Base-by-base conservation (phyloP, 2,329 filamentous ascomycete species). In the Epichloe scottii region DNA sequence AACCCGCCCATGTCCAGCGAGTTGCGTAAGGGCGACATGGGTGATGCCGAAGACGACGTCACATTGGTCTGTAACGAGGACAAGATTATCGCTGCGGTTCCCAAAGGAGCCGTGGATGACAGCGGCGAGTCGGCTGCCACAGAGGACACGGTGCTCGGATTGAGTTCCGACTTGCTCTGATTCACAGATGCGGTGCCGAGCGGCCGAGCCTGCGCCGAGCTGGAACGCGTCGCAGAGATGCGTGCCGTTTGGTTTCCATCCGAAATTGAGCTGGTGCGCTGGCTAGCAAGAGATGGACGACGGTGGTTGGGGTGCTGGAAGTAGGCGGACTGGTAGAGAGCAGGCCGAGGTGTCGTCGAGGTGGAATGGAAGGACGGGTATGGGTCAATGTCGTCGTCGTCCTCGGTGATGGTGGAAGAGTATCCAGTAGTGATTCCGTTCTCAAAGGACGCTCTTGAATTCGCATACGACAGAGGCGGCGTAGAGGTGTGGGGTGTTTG, bases 401-500 rank as follows among this genome's bases (percentile, higher is more conserved):
- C 69, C 58, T 79, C 77, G 40, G 70, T 77, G 52, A 78, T 80
- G 46, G 71, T 78, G 23, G 74, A 75, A 11, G 75, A 79, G 59
- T 73, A 76, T 50, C 63, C 60, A 44, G 54, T 60, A 26, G 56
- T 55, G 30, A 58, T 60, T 48, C 54, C 56, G 53, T 65, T 73
- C 48, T 75, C 75, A 49, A 79, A 68, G 2, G 75, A 78, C 15
- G 73, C 70, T 42, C 76, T 64, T 7, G 78, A 79, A 62, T 77
- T 77, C 56, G 77, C 73, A 61, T 80, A 81, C 23, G 77, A 75
- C 54, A 81, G 59, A 8, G 79, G 78, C 48, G 79, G 78, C 53
- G 79, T 81, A 44, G 77, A 76, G 1, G 78, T 78, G 40, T 77
- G 73, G 34, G 81, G 81, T 8, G 71, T 81, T 65, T 83, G 81